Percentiles rank a stretch among this genome's conserved stretches.
Evolutionary conservation across 306 rosid species (phyloP).

Genomic region (Quercus agrifolia): DNA sequence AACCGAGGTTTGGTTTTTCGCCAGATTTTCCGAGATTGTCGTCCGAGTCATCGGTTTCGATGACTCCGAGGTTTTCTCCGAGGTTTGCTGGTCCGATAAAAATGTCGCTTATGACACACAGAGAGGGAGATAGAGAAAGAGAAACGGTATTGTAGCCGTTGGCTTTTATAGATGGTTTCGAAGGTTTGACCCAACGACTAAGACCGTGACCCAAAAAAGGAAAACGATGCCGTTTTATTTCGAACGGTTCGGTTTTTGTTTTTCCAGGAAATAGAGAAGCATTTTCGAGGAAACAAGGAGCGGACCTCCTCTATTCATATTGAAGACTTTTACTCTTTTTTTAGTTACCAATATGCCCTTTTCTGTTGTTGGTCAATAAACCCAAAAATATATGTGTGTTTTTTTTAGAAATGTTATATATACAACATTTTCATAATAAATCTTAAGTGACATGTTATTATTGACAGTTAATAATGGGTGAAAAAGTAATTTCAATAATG

Average conservation of each 20-base stretch:
- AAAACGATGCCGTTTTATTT: not conserved
- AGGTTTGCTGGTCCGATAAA: conserved; percentile 28
- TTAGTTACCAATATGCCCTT: no score
- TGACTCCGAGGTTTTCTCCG: conserved; percentile 34
- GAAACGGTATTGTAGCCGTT: conserved; percentile 46
- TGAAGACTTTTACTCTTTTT: no score
- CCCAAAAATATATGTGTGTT: no score
- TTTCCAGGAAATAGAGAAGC: not conserved
- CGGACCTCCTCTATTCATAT: no score
- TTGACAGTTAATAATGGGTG: fast-evolving
- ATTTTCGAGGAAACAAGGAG: not conserved
- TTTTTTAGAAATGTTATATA: no score
- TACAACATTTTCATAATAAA: no score
- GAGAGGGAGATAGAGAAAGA: not conserved
- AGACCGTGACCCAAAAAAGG: not conserved
- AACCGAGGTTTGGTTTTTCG: conserved; percentile 10
- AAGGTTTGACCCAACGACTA: conserved; percentile 19
- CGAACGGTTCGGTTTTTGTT: conserved; percentile 14
- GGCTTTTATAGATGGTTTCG: conserved; percentile 16
- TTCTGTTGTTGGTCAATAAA: no score
- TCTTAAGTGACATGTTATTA: no score
- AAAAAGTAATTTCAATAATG: no score
- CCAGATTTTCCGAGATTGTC: conserved; percentile 22
- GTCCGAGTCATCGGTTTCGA: conserved; percentile 3
- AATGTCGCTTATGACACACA: not conserved